Base-by-base conservation (phyloP, 2,329 filamentous ascomycete species). In the Colletotrichum abscissum region DNA sequence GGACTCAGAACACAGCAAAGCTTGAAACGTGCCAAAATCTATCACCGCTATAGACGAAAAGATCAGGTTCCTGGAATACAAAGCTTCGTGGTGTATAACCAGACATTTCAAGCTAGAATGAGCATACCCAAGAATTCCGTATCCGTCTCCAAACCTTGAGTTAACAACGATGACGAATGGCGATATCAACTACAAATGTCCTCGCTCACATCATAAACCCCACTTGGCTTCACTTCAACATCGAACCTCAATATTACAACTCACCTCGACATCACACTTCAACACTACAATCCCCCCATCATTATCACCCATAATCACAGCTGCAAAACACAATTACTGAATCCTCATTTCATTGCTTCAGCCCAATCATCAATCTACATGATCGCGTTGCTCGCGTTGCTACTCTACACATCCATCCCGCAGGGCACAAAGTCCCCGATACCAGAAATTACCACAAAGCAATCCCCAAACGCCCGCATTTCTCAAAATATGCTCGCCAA, bases 281-380 rank as follows among this genome's bases (percentile, higher is more conserved):
- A 38, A 5, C 5, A 42, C 1, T 9, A 33, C 30, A 33, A 3
- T 9, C 8, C 9, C 30, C 28, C 0, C 1, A 30, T 33, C 9
- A 33, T 3, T 9, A 33, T 26, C 26, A 33, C 30, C 9, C 3
- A 26, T 26, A 54, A 54, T 54, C 4, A 24, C 22, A 7, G 11
- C 19, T 9, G 8, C n/a, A 11, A 1, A 42, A 16, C 30, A 4
- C 33, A 22, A 19, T 58, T 24, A 12, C 42, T 52, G 35, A 12
- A n/a, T 38, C 33, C 22, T 49, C 22, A 24, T 54, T 5, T 19
- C 33, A 35, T 35, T 35, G 8, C 33, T 35, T 67, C 38, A 35
- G 24, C 59, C 54, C 9, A 56, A 54, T 62, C 56, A 16, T 74
- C 68, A 68, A 63, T 74, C 57, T 74, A 72, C 72, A 59, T 74